Conservation (phyloP, 2,329 filamentous ascomycete species). For the Exophiala lecanii-corni region DNA sequence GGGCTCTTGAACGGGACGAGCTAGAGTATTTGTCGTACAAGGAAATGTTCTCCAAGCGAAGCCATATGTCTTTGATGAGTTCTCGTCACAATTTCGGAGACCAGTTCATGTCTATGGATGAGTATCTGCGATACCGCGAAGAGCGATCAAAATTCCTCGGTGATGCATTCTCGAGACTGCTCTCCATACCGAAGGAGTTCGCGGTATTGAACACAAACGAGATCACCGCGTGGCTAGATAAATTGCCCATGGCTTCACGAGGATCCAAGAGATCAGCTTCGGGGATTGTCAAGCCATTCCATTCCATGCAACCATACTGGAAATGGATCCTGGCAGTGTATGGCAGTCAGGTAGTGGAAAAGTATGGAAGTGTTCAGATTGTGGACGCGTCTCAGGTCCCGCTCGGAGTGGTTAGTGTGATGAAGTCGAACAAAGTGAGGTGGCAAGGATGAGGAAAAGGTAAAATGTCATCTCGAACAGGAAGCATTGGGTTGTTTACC, state of each 20-base stretch:
- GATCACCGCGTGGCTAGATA: slow-evolving; percentile 23
- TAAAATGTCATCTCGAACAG: too few relatives aligned
- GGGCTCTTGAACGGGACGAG: slow-evolving; percentile 43
- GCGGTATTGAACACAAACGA: slow-evolving; percentile 29
- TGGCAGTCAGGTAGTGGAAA: slow-evolving; percentile 36
- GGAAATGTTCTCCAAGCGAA: slow-evolving; percentile 1
- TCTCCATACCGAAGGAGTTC: slow-evolving; percentile 31
- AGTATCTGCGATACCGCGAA: slow-evolving; percentile 36
- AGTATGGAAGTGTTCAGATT: slow-evolving; percentile 38
- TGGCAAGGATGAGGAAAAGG: slow-evolving; percentile 35
- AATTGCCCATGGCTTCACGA: slow-evolving; percentile 4
- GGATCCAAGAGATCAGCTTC: slow-evolving; percentile 8
- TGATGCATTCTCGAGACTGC: slow-evolving; percentile 32
- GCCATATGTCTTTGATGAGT: slow-evolving; percentile 3
- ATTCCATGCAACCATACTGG: slow-evolving; percentile 40
- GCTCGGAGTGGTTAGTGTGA: slow-evolving; percentile 39
- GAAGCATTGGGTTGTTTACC: too few relatives aligned
- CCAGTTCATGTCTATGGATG: slow-evolving; percentile 38
- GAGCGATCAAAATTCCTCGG: slow-evolving; percentile 30
- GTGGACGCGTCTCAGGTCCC: slow-evolving; percentile 40
- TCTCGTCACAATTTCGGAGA: slow-evolving; percentile 9
- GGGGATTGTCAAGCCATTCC: slow-evolving; percentile 27
- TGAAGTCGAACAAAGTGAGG: slow-evolving; percentile 38
- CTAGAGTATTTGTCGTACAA: slow-evolving; percentile 8
- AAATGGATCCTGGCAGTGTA: slow-evolving; percentile 40